phyloP scores from a whole-genome alignment of 768 basidiomycete genomes.

The Termitomyces sp. region DNA sequence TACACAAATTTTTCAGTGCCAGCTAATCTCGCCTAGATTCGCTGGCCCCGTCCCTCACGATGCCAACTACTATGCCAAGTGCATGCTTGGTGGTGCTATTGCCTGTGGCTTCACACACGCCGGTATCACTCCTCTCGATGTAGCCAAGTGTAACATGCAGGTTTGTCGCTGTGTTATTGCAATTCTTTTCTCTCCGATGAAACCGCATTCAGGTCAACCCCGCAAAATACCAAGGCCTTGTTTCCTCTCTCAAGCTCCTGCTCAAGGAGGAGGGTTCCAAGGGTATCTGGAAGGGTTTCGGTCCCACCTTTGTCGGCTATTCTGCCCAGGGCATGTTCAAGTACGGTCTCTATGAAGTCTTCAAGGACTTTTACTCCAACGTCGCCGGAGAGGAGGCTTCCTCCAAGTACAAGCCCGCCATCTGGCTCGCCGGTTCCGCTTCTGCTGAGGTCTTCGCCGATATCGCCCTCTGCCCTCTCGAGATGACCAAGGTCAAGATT shows the following conservation, averaged over 20 bases:
- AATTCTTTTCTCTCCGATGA: background rate
- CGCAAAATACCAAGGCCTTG: conserved; percentile 64
- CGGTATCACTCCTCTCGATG: conserved; percentile 81
- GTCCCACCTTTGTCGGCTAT: conserved; percentile 90
- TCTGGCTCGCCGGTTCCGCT: conserved; percentile 93
- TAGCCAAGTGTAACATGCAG: conserved; percentile 93
- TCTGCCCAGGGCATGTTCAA: conserved; percentile 98
- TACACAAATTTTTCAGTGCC: background rate
- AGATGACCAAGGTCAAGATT: conserved; percentile 92
- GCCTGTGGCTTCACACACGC: conserved; percentile 89
- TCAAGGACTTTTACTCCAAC: conserved; percentile 93
- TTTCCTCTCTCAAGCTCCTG: conserved; percentile 55
- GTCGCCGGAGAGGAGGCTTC: conserved; percentile 78
- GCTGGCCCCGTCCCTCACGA: conserved; percentile 75
- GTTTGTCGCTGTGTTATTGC: conserved; percentile 27
- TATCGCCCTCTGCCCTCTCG: conserved; percentile 90
- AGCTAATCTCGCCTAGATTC: conserved; percentile 33
- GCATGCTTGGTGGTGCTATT: conserved; percentile 81
- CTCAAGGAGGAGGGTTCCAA: conserved; percentile 74
- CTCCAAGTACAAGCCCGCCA: conserved; percentile 77
- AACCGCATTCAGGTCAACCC: conserved; percentile 57
- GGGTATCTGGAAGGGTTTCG: conserved; percentile 93
- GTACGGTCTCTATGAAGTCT: conserved; percentile 95
- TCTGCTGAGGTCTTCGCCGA: conserved; percentile 96
- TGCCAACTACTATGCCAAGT: conserved; percentile 71